Evolutionary conservation across 176 grass and related monocot species (phyloP).

Genomic region (Triticum monococcum): DNA sequence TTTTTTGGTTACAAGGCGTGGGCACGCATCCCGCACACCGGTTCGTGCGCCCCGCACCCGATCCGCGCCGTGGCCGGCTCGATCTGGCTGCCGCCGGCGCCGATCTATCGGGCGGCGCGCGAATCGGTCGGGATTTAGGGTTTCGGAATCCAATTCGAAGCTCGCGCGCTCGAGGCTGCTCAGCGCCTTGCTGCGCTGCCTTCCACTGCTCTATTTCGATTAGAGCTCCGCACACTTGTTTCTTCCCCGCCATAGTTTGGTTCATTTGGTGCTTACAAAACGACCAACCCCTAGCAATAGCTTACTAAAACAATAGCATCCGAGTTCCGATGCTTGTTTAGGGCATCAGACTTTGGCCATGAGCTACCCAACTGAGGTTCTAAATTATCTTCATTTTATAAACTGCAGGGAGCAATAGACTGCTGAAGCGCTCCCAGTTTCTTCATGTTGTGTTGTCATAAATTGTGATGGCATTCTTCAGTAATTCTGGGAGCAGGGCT

Average conservation of each 20-base stretch:
- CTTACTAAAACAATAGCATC: neutral
- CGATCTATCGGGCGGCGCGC: conserved; percentile 33
- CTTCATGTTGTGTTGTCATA: conserved; percentile 40
- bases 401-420: conserved; percentile 53
- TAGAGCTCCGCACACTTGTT: neutral
- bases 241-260: neutral
- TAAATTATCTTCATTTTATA: conserved; percentile 46
- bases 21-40: neutral
- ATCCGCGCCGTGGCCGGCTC: conserved; percentile 43
- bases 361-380: conserved; percentile 28
- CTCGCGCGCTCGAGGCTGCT: neutral
- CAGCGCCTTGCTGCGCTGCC: conserved; percentile 1
- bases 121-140: conserved; percentile 40
- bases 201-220: conserved; percentile 22
- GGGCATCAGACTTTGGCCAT: conserved; percentile 6
- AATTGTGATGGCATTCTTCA: conserved; percentile 88
- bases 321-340: conserved; percentile 10
- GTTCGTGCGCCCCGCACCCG: conserved; percentile 29
- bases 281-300: conserved; percentile 12
- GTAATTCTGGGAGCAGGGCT: conserved; percentile 72
- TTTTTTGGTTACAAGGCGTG: neutral
- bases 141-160: conserved; percentile 37
- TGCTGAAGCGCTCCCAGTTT: conserved; percentile 31
- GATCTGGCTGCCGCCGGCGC: conserved; percentile 41
- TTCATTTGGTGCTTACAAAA: conserved; percentile 21